Percentiles rank a stretch among this genome's conserved stretches.
Evolutionary conservation across 306 rosid species (phyloP).

Genomic region (Sophora flavescens): DNA sequence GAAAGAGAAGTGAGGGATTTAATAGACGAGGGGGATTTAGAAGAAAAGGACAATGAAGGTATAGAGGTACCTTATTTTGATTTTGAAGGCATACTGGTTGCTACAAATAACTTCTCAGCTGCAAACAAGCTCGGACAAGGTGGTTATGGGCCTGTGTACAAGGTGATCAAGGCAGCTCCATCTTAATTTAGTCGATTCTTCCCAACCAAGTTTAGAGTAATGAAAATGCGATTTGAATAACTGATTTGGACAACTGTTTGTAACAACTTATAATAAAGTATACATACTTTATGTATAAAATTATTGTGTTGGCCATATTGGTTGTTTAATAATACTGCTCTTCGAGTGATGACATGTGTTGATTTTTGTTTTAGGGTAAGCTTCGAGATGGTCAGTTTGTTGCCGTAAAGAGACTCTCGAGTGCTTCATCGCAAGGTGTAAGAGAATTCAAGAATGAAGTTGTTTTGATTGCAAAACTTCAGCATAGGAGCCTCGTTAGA

Average conservation of each 20-base stretch:
- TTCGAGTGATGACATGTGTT: not conserved
- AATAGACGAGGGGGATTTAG: constrained; percentile 6
- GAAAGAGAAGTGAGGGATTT: constrained; percentile 38
- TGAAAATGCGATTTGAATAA: too few relatives aligned
- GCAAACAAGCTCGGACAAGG: constrained; percentile 56
- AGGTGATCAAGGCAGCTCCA: constrained; percentile 19
- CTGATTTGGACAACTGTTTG: too few relatives aligned
- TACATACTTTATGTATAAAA: too few relatives aligned
- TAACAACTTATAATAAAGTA: too few relatives aligned
- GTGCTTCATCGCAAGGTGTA: constrained; percentile 51
- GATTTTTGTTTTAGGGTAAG: constrained; percentile 37
- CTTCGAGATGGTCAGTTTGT: constrained; percentile 38
- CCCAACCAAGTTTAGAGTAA: not conserved
- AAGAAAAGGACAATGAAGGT: constrained; percentile 42
- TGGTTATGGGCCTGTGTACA: constrained; percentile 64
- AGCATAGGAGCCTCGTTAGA: constrained; percentile 61
- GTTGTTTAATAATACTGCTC: too few relatives aligned
- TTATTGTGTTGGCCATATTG: too few relatives aligned
- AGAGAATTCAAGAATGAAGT: constrained; percentile 41
- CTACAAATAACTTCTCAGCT: constrained; percentile 56
- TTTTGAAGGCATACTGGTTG: constrained; percentile 37
- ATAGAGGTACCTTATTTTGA: constrained; percentile 49
- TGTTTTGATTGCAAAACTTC: constrained; percentile 58
- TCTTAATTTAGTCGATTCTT: not conserved
- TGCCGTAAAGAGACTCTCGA: constrained; percentile 54